Evolutionary conservation across 1,284 basidiomycete species (phyloP), one percentile per base, ranked within the genome.

Genomic region (Moesziomyces parantarcticus): DNA sequence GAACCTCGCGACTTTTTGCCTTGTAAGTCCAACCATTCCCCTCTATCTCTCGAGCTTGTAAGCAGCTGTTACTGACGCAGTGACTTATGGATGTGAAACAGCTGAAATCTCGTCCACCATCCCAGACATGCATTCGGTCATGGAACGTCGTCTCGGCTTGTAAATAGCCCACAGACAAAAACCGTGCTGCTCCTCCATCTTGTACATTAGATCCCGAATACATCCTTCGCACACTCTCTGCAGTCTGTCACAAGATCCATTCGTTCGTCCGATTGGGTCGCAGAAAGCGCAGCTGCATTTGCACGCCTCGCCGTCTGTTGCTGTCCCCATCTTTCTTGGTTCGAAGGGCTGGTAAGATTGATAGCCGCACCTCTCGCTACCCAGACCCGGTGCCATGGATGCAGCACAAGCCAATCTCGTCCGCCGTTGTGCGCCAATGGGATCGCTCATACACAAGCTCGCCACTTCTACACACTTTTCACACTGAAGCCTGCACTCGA

Each of bases 1-100:
- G 77, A 81, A 14, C 79, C 81, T 9, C 41, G 56, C 32, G 82
- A 83, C 53, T 82, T 82, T 55, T 52, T 83, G 51, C 79, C 78
- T 23, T 72, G 78, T 78, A 69, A 69, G 76, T 70, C 34, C 44
- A 26, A n/a, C 32, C 44, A 14, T 20, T n/a, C 25, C 22, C 25
- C 18, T 5, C 18, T 42, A 22, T 16, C 2, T 11, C 18, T n/a
- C 20, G 21, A 16, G 6, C 7, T 23, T 1, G 18, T 18, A 5
- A 3, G 26, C 20, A 45, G 21, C 16, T 8, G 20, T 18, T 18
- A 7, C 34, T 36, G 34, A 18, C 14, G 14, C 34, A 36, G 42
- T 16, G 14, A 36, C 11, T 10, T 36, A 6, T 36, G 34, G n/a
- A n/a, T 36, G 13, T 25, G 10, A 5, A 22, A 39, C 60, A 70